Conservation (phyloP, 352 stramenopile species). For the Phytophthora citrophthora region DNA sequence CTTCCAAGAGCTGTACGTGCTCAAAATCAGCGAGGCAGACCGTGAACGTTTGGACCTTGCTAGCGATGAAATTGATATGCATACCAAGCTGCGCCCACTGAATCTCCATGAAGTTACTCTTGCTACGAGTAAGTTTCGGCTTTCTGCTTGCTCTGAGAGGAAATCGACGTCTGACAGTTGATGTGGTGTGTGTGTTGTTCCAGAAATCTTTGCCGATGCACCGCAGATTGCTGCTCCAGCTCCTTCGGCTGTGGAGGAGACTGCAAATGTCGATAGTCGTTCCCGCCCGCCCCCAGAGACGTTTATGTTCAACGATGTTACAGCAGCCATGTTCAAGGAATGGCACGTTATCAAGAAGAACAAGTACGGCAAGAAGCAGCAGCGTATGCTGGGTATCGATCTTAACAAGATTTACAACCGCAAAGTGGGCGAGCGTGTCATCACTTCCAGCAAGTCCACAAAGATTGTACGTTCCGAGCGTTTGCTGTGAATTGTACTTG, state of each 20-base stretch:
- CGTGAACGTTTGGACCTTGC: constrained; percentile 80
- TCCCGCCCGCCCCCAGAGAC: constrained; percentile 80
- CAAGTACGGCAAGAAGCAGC: constrained; percentile 91
- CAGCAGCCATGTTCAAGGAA: constrained; percentile 90
- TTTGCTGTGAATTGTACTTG: not conserved
- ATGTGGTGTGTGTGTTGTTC: not conserved
- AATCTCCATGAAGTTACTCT: constrained; percentile 90
- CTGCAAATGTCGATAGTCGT: constrained; percentile 67
- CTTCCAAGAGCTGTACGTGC: constrained; percentile 88
- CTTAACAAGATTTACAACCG: constrained; percentile 92
- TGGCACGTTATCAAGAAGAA: constrained; percentile 93
- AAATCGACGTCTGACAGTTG: constrained; percentile 5
- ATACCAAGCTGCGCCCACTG: constrained; percentile 83
- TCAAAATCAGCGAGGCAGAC: constrained; percentile 90
- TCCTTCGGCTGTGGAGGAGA: constrained; percentile 71
- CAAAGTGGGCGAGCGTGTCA: constrained; percentile 90
- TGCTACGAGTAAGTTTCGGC: constrained; percentile 69
- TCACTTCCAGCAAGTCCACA: constrained; percentile 89
- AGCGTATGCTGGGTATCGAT: constrained; percentile 88
- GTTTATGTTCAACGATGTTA: constrained; percentile 93
- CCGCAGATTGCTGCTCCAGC: constrained; percentile 76
- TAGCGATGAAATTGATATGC: constrained; percentile 88
- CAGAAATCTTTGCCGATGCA: constrained; percentile 88
- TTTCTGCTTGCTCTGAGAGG: not conserved
- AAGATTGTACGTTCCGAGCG: constrained; percentile 77